phyloP scores from a whole-genome alignment of 2,329 filamentous ascomycete genomes.

The Pyrenochaeta sp. region DNA sequence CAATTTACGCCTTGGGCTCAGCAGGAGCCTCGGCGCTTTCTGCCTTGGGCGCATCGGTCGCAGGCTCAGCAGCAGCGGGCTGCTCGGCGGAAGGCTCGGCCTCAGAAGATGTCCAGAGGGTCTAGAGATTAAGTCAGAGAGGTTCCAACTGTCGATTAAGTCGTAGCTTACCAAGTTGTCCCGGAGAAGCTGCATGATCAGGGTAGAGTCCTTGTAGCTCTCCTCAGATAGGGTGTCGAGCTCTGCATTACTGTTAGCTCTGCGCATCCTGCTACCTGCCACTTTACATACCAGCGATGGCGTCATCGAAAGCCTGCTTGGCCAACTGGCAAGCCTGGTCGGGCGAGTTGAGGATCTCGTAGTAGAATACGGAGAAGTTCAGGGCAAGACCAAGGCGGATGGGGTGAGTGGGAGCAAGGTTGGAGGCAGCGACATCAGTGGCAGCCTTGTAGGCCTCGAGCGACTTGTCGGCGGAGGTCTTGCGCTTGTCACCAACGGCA shows the following conservation, averaged over 20 bases:
- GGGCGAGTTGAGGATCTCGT: constrained; percentile 98
- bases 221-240: constrained; percentile 97
- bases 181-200: constrained; percentile 98
- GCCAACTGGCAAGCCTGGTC: constrained; percentile 98
- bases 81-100: constrained; percentile 76
- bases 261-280: constrained; percentile 2
- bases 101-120: constrained; percentile 99
- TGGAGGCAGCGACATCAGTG: constrained; percentile 88
- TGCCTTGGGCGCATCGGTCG: constrained; percentile 60
- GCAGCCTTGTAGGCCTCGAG: constrained; percentile 97
- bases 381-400: constrained; percentile 91
- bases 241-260: constrained; percentile 63
- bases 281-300: constrained; percentile 76
- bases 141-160: too few species aligned
- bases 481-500: constrained; percentile 91
- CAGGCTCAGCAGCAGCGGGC: constrained; percentile 64
- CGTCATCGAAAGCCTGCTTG: constrained; percentile 95
- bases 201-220: constrained; percentile 98
- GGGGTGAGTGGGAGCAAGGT: constrained; percentile 89
- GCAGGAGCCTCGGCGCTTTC: constrained; percentile 52
- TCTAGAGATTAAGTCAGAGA: constrained; percentile 62
- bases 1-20: constrained; percentile 68
- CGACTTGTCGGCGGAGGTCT: constrained; percentile 90
- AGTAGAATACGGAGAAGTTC: constrained; percentile 99
- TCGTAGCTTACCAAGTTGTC: constrained; percentile 79